Evolutionary conservation across 352 stramenopile genomes (phyloP).

Genomic region (Blastocystis sp.): DNA sequence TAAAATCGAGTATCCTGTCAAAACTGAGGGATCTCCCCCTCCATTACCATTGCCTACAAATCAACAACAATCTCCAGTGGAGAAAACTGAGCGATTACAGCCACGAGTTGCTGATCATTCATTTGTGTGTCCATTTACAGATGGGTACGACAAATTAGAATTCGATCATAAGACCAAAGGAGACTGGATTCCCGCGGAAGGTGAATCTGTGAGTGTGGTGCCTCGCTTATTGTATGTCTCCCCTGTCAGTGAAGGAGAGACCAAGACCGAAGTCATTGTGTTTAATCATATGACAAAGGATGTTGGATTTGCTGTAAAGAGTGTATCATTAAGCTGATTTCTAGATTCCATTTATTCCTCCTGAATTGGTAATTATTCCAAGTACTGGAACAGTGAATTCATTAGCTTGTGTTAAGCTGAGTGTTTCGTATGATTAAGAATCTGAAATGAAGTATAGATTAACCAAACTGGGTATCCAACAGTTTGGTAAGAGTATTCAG

Average conservation of each 20-base stretch:
- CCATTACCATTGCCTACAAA: neutral
- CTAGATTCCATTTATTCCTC: neutral
- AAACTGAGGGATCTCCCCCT: neutral
- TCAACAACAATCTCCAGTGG: neutral
- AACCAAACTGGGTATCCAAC: neutral
- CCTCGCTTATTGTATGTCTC: neutral
- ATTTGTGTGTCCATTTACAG: constrained; percentile 37
- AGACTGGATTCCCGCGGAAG: neutral
- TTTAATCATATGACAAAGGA: neutral
- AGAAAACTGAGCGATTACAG: neutral
- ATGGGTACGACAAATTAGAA: constrained; percentile 11
- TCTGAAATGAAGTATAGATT: too few relatives aligned
- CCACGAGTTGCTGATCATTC: constrained; percentile 8
- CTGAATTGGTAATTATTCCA: neutral
- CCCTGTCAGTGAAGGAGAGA: neutral
- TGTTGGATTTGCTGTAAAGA: neutral
- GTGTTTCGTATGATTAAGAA: neutral
- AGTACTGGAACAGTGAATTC: neutral
- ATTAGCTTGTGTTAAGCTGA: neutral
- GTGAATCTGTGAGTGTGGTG: neutral
- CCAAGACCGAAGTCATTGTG: neutral
- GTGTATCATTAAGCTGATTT: neutral
- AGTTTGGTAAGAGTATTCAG: neutral
- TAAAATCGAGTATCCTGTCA: too few relatives aligned
- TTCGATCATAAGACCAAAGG: neutral